Base-by-base conservation (phyloP, 768 basidiomycete genomes). In the Xerocomus brunneocitrinus region DNA sequence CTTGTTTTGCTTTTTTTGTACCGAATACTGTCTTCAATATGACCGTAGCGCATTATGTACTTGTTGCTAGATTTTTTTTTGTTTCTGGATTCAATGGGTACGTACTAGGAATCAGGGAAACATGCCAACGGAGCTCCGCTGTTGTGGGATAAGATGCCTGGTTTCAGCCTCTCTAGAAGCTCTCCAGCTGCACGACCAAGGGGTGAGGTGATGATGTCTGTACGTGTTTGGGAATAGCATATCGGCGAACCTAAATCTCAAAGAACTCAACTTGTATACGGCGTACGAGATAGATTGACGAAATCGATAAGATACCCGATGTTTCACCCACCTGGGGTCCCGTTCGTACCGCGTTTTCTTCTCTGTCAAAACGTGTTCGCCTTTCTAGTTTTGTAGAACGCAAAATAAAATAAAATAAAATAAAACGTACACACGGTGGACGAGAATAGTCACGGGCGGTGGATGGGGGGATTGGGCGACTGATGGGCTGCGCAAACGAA, bases 31-130 rank as follows among this genome's bases (percentile, higher is more conserved):
- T 48, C 27, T 56, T 46, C 54, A 57, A 60, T 57, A 54, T 65
- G 62, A 60, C 59, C 45, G 41, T 60, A 61, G 61, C 50, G 58
- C 50, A 44, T 60, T 68, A 61, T 68, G 62, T 71, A 71, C 68
- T 56, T 56, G 47, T 45, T 50, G 47, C 54, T 49, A 19, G 44
- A 34, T 60, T 55, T 47, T 48, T 48, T 46, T 25, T 55, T 53
- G 45, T 36, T 52, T 36, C 25, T 53, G 46, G 50, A 50, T 39
- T 54, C 30, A 59, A 50, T 49, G 60, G 65, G 55, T 63, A 66
- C 42, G 50, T 50, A 50, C 49, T 24, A 14, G 19, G 32, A 27
- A 58, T 44, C 41, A 51, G 36, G 25, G 50, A 47, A 42, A 19
- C 55, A 53, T 43, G 49, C 50, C 38, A 57, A 25, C 67, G 67